Conservation (phyloP, 108 stramenopile genomes). For the Cyclotella distinguenda region DNA sequence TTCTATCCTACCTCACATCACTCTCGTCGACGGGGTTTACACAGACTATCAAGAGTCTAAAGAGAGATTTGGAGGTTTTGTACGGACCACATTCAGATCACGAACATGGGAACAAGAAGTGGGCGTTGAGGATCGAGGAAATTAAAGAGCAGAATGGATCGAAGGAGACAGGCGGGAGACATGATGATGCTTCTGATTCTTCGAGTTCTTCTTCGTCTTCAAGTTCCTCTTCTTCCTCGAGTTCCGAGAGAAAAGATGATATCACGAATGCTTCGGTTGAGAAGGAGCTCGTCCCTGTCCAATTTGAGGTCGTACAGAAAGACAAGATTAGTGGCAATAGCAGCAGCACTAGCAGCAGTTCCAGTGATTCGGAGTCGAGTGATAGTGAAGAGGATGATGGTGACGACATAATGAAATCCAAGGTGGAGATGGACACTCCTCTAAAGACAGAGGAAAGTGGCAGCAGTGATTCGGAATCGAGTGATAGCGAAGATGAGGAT, state of each 20-base stretch:
- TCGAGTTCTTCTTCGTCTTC: constrained; percentile 26
- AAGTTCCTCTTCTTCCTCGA: not conserved
- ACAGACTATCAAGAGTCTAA: constrained; percentile 25
- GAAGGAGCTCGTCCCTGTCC: not conserved
- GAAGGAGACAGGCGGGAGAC: not conserved
- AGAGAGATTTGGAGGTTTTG: constrained; percentile 40
- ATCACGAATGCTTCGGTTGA: not conserved
- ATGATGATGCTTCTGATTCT: constrained; percentile 10
- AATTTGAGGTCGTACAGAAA: not conserved
- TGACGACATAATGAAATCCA: not conserved
- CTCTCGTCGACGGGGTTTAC: constrained; percentile 24
- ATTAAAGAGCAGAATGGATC: not conserved
- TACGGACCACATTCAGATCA: too few species aligned
- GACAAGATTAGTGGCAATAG: not conserved
- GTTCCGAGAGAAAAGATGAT: not conserved
- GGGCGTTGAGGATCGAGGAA: not conserved
- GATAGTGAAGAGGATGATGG: not conserved
- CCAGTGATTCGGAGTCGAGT: not conserved
- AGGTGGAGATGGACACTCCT: not conserved
- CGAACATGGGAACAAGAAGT: constrained; percentile 1
- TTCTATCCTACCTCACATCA: constrained; percentile 33
- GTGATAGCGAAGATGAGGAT: constrained; percentile 20
- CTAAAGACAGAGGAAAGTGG: not conserved
- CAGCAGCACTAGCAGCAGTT: not conserved
- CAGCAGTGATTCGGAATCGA: constrained; percentile 22